A percentile compares a stretch with the other conserved stretches of the same genome.
Conservation (phyloP, 2,329 filamentous ascomycete species). For the Colletotrichum chlorophyti region DNA sequence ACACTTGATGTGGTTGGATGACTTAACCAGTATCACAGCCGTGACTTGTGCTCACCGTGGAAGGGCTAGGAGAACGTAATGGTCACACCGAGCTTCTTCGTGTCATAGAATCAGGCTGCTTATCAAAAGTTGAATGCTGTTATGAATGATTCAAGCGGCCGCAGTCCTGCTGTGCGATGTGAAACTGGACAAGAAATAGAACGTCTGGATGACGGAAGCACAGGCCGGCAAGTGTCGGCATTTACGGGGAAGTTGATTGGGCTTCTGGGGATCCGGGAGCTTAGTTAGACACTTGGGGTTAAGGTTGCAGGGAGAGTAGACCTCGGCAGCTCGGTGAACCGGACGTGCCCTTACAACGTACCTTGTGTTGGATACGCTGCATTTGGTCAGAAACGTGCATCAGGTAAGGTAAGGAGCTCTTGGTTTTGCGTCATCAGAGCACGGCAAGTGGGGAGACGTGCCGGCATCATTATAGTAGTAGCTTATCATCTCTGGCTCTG, state of each 20-base stretch:
- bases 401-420: neutral
- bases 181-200: no score
- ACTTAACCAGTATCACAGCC: conserved; percentile 7
- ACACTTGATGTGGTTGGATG: conserved; percentile 22
- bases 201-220: neutral
- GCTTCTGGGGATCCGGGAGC: neutral
- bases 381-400: neutral
- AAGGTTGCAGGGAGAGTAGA: conserved; percentile 4
- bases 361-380: no score
- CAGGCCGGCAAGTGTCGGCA: conserved; percentile 21
- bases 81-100: neutral
- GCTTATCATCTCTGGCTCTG: no score
- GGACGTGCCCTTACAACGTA: no score
- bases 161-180: no score
- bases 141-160: no score
- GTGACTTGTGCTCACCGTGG: conserved; percentile 11
- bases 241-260: conserved; percentile 13
- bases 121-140: conserved; percentile 23
- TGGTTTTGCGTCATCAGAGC: neutral
- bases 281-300: no score
- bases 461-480: no score
- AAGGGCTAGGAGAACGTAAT: neutral
- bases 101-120: conserved; percentile 16
- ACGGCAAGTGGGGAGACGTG: neutral
- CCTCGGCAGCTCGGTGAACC: conserved; percentile 27